Evolutionary conservation across 2,329 filamentous ascomycete genomes (phyloP), one percentile per base, ranked within the genome.

Genomic region (Canariomyces notabilis): DNA sequence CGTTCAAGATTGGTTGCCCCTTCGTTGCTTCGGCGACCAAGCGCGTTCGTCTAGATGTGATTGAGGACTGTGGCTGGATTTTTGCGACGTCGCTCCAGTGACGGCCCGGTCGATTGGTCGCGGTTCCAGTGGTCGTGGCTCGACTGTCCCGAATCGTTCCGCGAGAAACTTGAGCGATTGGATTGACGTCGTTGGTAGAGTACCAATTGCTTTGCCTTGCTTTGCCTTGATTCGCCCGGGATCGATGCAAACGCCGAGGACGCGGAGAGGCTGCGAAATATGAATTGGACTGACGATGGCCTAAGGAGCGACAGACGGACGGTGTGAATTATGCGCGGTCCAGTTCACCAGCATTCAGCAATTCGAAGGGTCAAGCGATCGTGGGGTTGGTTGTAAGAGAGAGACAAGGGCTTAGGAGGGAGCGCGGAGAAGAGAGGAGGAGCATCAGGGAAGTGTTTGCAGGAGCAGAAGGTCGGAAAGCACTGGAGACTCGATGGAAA

Each of bases 271-370:
- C n/a, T n/a, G n/a, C 7, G 16, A 19, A 22, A 20, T 4, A 41
- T 37, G 20, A 42, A 45, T 19, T 31, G 46, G 37, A 38, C 23
- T 37, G 36, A 42, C 37, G 15, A 6, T 19, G 36, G n/a, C 41
- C 9, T n/a, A 49, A 45, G 14, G 46, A 49, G 33, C 14, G 46
- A 44, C 46, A n/a, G 20, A 14, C 8, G 34, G 46, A 44, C 15
- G 22, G 32, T 5, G n/a, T n/a, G n/a, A n/a, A n/a, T n/a, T n/a
- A n/a, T n/a, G n/a, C n/a, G n/a, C n/a, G n/a, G n/a, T n/a, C n/a
- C n/a, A n/a, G n/a, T n/a, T n/a, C n/a, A n/a, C n/a, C n/a, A n/a
- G n/a, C n/a, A n/a, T n/a, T n/a, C n/a, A n/a, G n/a, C n/a, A n/a
- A n/a, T 6, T 29, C 9, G 9, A 29, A 11, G 26, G 4, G 9